Conservation (phyloP, 495 filamentous ascomycete species). For the Lasiosphaeris hirsuta region DNA sequence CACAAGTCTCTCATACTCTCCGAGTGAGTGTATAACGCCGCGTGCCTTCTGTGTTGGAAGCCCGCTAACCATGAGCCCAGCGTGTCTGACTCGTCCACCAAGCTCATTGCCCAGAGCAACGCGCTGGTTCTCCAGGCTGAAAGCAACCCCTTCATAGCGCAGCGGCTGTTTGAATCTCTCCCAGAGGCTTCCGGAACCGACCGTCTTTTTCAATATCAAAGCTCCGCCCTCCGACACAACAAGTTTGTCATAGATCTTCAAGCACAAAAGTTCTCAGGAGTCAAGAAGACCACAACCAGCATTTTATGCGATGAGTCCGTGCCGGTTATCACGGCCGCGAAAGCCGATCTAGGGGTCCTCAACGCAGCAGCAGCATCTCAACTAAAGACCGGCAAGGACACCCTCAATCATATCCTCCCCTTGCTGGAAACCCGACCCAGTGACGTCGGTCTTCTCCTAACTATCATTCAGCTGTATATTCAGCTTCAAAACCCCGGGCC, state of each 20-base stretch:
- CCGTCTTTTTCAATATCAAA: constrained; percentile 74
- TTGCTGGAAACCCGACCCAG: constrained; percentile 72
- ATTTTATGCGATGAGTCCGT: constrained; percentile 47
- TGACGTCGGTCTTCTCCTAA: constrained; percentile 81
- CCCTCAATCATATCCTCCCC: constrained; percentile 68
- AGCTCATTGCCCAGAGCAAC: constrained; percentile 77
- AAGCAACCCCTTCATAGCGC: constrained; percentile 74
- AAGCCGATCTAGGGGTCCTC: constrained; percentile 67
- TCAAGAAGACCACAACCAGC: constrained; percentile 62
- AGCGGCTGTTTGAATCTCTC: constrained; percentile 61
- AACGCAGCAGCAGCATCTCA: constrained; percentile 74
- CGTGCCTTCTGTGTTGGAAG: too few relatives aligned
- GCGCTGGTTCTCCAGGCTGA: constrained; percentile 55
- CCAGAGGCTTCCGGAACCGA: constrained; percentile 60
- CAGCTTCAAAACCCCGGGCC: constrained; percentile 68
- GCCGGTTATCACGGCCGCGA: constrained; percentile 53
- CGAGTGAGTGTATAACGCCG: constrained; percentile 30
- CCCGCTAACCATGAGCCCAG: constrained; percentile 34
- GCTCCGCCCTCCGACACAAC: constrained; percentile 64
- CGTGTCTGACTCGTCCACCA: constrained; percentile 73
- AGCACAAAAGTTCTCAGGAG: constrained; percentile 71
- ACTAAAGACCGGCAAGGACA: constrained; percentile 60
- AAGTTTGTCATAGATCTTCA: constrained; percentile 69
- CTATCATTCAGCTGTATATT: constrained; percentile 80
- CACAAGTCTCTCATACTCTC: constrained; percentile 54